phyloP scores from a whole-genome alignment of 345 rosid species.

The Salix dunnii region DNA sequence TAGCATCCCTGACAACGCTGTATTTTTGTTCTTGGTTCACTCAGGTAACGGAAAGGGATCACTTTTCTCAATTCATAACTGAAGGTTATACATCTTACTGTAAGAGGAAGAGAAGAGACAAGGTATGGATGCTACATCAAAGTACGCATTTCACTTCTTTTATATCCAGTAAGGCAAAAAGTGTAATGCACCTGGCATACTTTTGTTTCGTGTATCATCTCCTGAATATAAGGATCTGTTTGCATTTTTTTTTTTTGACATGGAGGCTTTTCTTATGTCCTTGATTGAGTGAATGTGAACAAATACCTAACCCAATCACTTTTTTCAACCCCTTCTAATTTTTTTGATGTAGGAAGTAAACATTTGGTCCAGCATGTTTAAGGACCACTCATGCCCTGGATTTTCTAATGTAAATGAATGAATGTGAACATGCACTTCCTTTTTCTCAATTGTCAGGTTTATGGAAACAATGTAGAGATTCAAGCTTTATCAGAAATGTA shows the following conservation, averaged over 20 bases:
- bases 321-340: not conserved
- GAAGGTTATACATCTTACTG: conserved; percentile 92
- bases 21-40: conserved; percentile 11
- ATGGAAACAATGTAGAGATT: conserved; percentile 95
- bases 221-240: not conserved
- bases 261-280: not conserved
- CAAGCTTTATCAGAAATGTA: conserved; percentile 96
- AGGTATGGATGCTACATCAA: conserved; percentile 45
- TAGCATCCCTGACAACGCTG: not conserved
- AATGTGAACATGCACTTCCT: not conserved
- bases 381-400: not conserved
- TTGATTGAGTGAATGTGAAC: not conserved
- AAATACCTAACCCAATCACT: not conserved
- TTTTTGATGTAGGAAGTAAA: not conserved
- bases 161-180: not conserved
- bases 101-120: conserved; percentile 94
- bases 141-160: not conserved
- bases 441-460: conserved; percentile 53
- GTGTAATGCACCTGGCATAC: not conserved
- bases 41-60: conserved; percentile 95
- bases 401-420: not conserved
- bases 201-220: not conserved
- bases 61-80: conserved; percentile 94
- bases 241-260: not conserved
- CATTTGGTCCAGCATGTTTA: not conserved